Evolutionary conservation across 2,329 filamentous ascomycete genomes (phyloP).

Genomic region (Epichloe coenophiala): DNA sequence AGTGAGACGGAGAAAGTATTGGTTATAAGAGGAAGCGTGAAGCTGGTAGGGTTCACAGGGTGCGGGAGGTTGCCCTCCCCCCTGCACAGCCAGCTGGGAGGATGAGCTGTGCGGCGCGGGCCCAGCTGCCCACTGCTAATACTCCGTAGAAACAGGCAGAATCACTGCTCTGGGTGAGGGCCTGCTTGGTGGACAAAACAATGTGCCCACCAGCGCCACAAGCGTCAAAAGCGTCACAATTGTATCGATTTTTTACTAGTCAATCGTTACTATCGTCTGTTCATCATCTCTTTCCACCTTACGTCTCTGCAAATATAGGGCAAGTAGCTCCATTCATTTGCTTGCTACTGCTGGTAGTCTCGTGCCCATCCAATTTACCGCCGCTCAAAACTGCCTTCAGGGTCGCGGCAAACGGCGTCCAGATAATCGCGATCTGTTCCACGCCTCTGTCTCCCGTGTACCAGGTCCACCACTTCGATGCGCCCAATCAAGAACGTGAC

Average conservation of each 20-base stretch:
- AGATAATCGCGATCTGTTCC: neutral
- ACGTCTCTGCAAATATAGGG: neutral
- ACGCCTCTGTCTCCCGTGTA: neutral
- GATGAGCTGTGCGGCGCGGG: neutral
- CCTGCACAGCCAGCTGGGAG: neutral
- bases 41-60: neutral
- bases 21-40: neutral
- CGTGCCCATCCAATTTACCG: slow-evolving; percentile 9
- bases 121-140: slow-evolving; percentile 8
- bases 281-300: neutral
- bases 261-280: neutral
- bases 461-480: neutral
- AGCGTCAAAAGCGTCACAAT: neutral
- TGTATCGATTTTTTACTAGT: neutral
- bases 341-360: slow-evolving; percentile 7
- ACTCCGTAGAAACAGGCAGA: slow-evolving; percentile 14
- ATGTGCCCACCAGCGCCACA: neutral
- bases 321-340: neutral
- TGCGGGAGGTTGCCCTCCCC: slow-evolving; percentile 1
- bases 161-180: slow-evolving; percentile 5
- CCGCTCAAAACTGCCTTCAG: neutral
- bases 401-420: neutral
- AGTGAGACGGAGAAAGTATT: neutral
- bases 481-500: neutral
- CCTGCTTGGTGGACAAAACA: neutral